A percentile compares a stretch with the other conserved stretches of the same genome.
These are phyloP conservation scores for Tuctoria greenei DNA, from an alignment of 176 grass and related monocot genomes.

Conservation along the genomic window DNA sequence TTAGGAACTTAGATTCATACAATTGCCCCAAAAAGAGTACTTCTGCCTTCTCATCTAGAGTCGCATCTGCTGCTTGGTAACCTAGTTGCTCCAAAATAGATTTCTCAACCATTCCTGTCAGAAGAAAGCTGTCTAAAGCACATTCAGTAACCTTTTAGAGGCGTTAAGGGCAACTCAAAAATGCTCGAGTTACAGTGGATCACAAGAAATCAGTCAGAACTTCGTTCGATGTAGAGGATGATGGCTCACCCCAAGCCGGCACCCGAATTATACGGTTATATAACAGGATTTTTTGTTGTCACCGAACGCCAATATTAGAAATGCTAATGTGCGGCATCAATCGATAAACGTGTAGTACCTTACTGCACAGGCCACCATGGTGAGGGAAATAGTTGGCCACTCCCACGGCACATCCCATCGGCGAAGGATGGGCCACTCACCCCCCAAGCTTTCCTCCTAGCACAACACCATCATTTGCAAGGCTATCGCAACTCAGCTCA, in stretches of 20 bases:
- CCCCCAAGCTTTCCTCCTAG: constrained; percentile 40
- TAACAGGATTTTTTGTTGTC: neutral
- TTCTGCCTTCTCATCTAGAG: constrained; percentile 80
- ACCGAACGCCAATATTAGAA: neutral
- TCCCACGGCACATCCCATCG: constrained; percentile 91
- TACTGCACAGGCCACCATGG: constrained; percentile 75
- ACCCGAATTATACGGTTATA: neutral
- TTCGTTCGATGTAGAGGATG: neutral
- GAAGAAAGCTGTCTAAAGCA: constrained; percentile 83
- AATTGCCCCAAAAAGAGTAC: constrained; percentile 76
- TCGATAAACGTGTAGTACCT: constrained; percentile 40
- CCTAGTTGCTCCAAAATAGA: constrained; percentile 67
- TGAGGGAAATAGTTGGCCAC: constrained; percentile 80
- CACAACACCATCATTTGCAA: neutral
- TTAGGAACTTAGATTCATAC: constrained; percentile 45
- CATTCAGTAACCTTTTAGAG: constrained; percentile 41
- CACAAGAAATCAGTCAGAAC: neutral
- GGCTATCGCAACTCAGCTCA: neutral
- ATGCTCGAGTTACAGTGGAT: neutral
- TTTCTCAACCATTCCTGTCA: constrained; percentile 74
- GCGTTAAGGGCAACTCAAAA: too few relatives aligned
- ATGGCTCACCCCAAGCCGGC: neutral
- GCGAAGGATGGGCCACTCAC: constrained; percentile 52
- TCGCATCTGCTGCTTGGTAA: constrained; percentile 51
- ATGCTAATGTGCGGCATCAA: neutral